phyloP scores from a whole-genome alignment of 176 grass and related monocot species.

The Eleusine indica region DNA sequence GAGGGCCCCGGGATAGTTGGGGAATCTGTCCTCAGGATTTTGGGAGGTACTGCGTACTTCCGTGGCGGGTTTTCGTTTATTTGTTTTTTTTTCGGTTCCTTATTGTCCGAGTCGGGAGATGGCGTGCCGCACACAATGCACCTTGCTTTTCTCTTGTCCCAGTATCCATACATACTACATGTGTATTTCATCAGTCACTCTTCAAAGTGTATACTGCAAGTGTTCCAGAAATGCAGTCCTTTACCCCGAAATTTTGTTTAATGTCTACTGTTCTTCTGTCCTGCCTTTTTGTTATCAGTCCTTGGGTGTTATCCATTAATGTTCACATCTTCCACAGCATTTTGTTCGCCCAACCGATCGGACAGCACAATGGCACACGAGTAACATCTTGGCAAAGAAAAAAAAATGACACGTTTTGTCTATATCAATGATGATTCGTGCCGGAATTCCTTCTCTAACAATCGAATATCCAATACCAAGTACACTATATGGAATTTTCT shows the following conservation, averaged over 20 bases:
- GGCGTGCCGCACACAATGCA: neutral
- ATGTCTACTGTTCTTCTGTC: neutral
- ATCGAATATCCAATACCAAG: slow-evolving; percentile 89
- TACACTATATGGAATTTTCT: slow-evolving; percentile 89
- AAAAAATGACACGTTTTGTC: slow-evolving; percentile 73
- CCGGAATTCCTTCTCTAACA: slow-evolving; percentile 56
- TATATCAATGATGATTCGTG: slow-evolving; percentile 74
- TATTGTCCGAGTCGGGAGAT: neutral
- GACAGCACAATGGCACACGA: slow-evolving; percentile 1
- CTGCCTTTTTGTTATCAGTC: neutral
- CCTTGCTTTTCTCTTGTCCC: neutral
- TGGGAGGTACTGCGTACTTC: neutral
- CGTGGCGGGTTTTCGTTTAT: neutral
- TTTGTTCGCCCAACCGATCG: neutral
- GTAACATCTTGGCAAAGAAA: slow-evolving; percentile 23
- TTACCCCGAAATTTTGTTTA: neutral
- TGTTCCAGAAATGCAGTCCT: neutral
- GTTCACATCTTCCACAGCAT: slow-evolving; percentile 17
- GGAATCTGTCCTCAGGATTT: neutral
- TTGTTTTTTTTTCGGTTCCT: neutral
- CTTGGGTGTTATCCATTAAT: neutral
- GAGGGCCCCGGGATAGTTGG: neutral
- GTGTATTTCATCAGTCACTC: neutral
- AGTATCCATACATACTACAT: neutral
- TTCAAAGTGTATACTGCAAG: neutral